Percentiles rank a stretch among this genome's conserved stretches.
phyloP scores from a whole-genome alignment of 108 stramenopile species.

The Fistulifera pelliculosa region DNA sequence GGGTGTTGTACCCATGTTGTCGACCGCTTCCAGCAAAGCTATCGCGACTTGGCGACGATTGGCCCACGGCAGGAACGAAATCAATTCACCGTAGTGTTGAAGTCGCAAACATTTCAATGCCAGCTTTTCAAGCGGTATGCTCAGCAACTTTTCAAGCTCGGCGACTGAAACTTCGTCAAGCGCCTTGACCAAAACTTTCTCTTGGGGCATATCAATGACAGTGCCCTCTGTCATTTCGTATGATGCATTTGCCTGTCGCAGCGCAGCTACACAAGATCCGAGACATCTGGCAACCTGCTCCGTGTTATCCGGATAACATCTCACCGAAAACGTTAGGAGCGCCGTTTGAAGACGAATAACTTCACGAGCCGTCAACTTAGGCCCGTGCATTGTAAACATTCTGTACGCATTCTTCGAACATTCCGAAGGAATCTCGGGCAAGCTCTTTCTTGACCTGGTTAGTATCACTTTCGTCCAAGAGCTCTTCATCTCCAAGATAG shows the following conservation, averaged over 20 bases:
- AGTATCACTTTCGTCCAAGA: constrained; percentile 73
- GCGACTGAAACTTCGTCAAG: constrained; percentile 72
- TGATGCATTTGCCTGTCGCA: constrained; percentile 54
- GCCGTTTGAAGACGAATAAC: constrained; percentile 89
- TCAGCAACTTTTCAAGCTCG: constrained; percentile 85
- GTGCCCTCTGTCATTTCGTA: constrained; percentile 22
- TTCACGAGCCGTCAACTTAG: constrained; percentile 69
- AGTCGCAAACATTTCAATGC: constrained; percentile 77
- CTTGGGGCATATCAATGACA: constrained; percentile 20
- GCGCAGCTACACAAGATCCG: constrained; percentile 51
- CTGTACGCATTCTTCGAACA: constrained; percentile 89
- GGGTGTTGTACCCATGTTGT: constrained; percentile 38
- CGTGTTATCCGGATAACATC: constrained; percentile 87
- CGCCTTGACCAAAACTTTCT: constrained; percentile 19
- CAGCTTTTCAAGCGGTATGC: constrained; percentile 75
- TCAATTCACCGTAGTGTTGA: constrained; percentile 64
- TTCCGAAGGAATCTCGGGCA: constrained; percentile 73
- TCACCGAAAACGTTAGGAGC: constrained; percentile 81
- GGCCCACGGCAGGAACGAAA: constrained; percentile 88
- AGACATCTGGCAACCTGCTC: constrained; percentile 82
- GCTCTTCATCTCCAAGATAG: constrained; percentile 65
- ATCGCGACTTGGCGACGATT: constrained; percentile 75
- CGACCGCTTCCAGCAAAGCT: constrained; percentile 56
- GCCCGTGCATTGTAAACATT: constrained; percentile 81
- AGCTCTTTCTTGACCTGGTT: constrained; percentile 60